Conservation (phyloP, 2,329 filamentous ascomycete species). For the Pseudogymnoascus sp. region DNA sequence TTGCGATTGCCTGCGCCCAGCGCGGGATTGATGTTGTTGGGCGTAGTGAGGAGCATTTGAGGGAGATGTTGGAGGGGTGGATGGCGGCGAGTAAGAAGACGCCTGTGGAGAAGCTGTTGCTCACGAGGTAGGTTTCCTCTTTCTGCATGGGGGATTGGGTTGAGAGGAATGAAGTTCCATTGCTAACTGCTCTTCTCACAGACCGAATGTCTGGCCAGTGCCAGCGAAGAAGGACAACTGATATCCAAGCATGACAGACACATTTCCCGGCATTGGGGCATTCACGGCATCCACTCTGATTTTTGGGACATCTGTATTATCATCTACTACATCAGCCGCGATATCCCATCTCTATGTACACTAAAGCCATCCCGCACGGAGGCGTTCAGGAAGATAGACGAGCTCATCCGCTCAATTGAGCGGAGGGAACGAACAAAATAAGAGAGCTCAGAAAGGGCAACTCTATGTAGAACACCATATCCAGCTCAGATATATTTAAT, state of each 20-base stretch:
- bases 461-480: slow-evolving; percentile 4
- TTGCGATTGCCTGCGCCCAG: slow-evolving; percentile 64
- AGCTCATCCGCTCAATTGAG: background rate
- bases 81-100: slow-evolving; percentile 32
- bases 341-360: slow-evolving; percentile 10
- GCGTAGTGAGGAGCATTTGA: slow-evolving; percentile 32
- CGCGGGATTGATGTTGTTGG: slow-evolving; percentile 55
- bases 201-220: background rate
- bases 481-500: slow-evolving; percentile 6
- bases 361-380: background rate
- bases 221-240: background rate
- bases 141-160: background rate
- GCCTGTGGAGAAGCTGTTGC: slow-evolving; percentile 27
- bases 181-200: background rate
- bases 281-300: background rate
- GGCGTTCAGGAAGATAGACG: background rate
- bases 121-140: slow-evolving; percentile 31
- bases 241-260: background rate
- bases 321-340: slow-evolving; percentile 1
- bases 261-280: background rate
- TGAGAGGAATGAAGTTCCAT: background rate
- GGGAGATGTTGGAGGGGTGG: slow-evolving; percentile 35
- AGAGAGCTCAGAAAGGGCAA: background rate
- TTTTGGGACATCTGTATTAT: background rate
- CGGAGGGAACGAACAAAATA: background rate